A percentile compares a stretch with the other conserved stretches of the same genome.
Evolutionary conservation across 441 rosid species (phyloP).

Genomic region (Isatis lusitanica): DNA sequence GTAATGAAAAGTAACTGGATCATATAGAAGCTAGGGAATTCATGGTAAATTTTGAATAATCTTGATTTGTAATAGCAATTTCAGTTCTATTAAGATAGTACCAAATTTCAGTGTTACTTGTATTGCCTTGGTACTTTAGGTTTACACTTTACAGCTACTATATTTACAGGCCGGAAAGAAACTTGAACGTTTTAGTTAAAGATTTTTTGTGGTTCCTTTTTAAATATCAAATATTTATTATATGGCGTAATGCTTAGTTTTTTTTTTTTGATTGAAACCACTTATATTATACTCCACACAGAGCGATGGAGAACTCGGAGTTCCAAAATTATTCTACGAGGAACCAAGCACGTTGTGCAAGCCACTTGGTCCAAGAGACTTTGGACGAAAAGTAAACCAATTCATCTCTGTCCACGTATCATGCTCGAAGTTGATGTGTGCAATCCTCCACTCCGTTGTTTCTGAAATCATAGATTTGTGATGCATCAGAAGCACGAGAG

Average conservation of each 20-base stretch:
- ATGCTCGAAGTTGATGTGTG: conserved; percentile 4
- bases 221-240: background rate
- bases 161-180: background rate
- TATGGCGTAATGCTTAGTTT: background rate
- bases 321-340: background rate
- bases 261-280: no score
- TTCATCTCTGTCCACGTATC: conserved; percentile 1
- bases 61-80: background rate
- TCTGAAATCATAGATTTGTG: background rate
- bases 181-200: background rate
- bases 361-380: background rate
- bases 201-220: background rate
- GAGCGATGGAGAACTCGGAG: background rate
- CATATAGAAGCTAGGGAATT: background rate
- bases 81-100: background rate
- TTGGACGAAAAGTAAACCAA: background rate
- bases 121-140: background rate
- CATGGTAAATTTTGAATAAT: background rate
- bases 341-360: background rate
- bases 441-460: background rate
- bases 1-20: background rate
- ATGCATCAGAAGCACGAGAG: background rate
- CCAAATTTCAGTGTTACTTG: background rate
- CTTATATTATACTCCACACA: no score
- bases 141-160: no score